Evolutionary conservation across 805 yeast species (phyloP).

Genomic region (Kregervanrija delftensis): DNA sequence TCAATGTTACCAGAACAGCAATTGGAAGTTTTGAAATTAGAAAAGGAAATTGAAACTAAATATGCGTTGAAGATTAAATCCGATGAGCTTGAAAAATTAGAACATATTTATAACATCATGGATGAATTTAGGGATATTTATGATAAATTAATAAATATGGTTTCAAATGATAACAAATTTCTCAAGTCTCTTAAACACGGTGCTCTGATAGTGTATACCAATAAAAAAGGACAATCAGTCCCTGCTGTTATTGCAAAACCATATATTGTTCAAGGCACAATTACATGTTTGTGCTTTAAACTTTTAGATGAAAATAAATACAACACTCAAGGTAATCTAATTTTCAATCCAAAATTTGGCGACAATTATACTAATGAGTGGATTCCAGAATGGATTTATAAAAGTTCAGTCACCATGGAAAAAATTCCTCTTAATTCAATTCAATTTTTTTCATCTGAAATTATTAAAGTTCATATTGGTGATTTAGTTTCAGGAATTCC

Average conservation of each 20-base stretch:
- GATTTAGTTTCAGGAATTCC: conserved; percentile 1
- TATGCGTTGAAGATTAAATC: conserved; percentile 31
- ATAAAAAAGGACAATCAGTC: conserved; percentile 32
- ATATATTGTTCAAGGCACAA: conserved; percentile 15
- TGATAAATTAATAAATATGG: conserved; percentile 38
- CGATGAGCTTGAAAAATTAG: conserved; percentile 34
- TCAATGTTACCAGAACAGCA: conserved; percentile 82
- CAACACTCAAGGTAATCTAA: conserved; percentile 12
- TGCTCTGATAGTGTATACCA: conserved; percentile 51
- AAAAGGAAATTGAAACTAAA: conserved; percentile 33
- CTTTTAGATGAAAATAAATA: neutral
- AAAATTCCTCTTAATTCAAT: conserved; percentile 35
- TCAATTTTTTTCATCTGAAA: conserved; percentile 36
- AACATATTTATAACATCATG: conserved; percentile 37
- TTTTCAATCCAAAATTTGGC: conserved; percentile 22
- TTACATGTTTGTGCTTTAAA: conserved; percentile 31
- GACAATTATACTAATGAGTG: conserved; percentile 27
- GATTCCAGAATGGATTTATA: conserved; percentile 28
- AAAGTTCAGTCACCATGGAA: conserved; percentile 15
- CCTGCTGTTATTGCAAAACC: conserved; percentile 50
- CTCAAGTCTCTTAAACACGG: conserved; percentile 46
- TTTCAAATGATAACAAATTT: conserved; percentile 41
- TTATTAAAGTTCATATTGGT: conserved; percentile 18
- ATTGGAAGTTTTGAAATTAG: conserved; percentile 48
- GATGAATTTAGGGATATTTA: conserved; percentile 39